These are phyloP conservation scores for Sclerotinia borealis DNA, from an alignment of 2,329 filamentous ascomycete genomes.

Conservation along the genomic window DNA sequence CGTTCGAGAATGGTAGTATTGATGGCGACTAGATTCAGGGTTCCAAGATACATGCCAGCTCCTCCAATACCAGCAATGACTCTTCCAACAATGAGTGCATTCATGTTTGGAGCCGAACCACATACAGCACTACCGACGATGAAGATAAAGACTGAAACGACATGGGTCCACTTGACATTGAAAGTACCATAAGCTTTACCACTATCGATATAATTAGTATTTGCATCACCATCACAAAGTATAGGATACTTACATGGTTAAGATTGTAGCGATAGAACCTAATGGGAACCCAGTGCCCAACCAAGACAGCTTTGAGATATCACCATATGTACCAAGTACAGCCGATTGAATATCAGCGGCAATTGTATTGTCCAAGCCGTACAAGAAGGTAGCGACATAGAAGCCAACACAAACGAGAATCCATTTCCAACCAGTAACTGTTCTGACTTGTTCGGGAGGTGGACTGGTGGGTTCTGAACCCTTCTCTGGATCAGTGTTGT, in stretches of 20 bases:
- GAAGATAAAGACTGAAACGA: slow-evolving; percentile 19
- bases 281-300: slow-evolving; percentile 37
- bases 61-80: slow-evolving; percentile 39
- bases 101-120: slow-evolving; percentile 29
- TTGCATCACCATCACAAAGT: neutral
- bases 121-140: slow-evolving; percentile 29
- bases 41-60: slow-evolving; percentile 38
- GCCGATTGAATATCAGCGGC: slow-evolving; percentile 40
- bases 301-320: slow-evolving; percentile 37
- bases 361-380: slow-evolving; percentile 25
- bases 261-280: slow-evolving; percentile 21
- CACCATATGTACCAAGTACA: slow-evolving; percentile 34
- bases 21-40: slow-evolving; percentile 16
- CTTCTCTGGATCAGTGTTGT: slow-evolving; percentile 9
- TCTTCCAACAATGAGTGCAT: slow-evolving; percentile 41
- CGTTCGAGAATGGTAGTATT: slow-evolving; percentile 14
- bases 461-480: neutral
- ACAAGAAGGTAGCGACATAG: slow-evolving; percentile 7
- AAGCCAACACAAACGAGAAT: slow-evolving; percentile 14
- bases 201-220: neutral
- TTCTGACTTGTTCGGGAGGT: neutral
- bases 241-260: slow-evolving; percentile 1
- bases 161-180: slow-evolving; percentile 23
- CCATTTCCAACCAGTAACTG: slow-evolving; percentile 28
- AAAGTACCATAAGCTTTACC: slow-evolving; percentile 22